Evolutionary conservation across 2,329 filamentous ascomycete species (phyloP), one percentile per base, ranked within the genome.

Genomic region (Cytospora paraplurivora): DNA sequence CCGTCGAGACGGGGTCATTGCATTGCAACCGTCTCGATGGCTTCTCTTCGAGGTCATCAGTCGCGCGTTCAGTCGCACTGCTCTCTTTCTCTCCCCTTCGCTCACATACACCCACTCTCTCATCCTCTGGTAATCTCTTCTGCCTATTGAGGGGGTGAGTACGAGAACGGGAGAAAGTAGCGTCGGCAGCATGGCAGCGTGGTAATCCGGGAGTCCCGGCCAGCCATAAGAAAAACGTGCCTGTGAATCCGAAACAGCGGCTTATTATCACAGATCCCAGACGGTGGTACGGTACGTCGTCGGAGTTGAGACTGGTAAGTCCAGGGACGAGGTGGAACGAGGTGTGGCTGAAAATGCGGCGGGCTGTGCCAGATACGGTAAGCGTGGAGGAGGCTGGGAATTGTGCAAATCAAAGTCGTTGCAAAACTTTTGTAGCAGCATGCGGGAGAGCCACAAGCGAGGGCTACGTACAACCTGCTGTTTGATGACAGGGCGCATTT

Each of bases 281-380:
- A 8, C 49, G 11, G 38, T 3, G 38, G 38, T n/a, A 15, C n/a
- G 49, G 49, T 33, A 27, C 32, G 21, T 44, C 41, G 41, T 44
- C 6, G 58, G 50, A 53, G 50, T 50, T 51, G 58, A 44, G 17
- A n/a, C n/a, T n/a, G 41, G 41, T 17, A 44, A 44, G 41, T 12
- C 41, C 27, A 27, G 27, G 27, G 27, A 27, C 27, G 27, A 27
- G 27, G 27, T n/a, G 41, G 1, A 6, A 44, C 41, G 3, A 44
- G 49, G 37, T 60, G 58, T 60, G 58, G 58, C 58, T 60, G 58
- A 60, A 41, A 15, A 52, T 33, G 49, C 35, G 37, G 34, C 58
- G 50, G 53, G 37, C 41, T 54, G 35, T 60, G 27, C 58, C 58
- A 37, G 37, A 60, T 37, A 38, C 50, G 53, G 58, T 54, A 60